These are phyloP conservation scores for Candida ortonii DNA, from an alignment of 805 yeast genomes.

Conservation along the genomic window DNA sequence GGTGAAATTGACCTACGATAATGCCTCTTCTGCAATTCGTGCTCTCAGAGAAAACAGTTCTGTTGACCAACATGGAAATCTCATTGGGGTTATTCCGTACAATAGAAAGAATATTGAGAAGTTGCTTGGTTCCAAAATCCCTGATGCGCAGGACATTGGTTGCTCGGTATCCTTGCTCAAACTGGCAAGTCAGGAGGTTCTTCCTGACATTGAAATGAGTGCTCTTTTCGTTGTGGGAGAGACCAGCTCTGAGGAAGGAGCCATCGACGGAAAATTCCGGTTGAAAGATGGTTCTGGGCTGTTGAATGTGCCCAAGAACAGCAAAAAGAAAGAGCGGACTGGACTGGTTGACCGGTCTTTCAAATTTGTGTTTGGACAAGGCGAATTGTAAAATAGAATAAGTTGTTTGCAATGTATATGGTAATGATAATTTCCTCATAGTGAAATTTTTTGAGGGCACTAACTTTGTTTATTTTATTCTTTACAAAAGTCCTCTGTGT, in stretches of 20 bases:
- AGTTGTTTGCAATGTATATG: no score
- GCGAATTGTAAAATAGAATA: slow-evolving; percentile 12
- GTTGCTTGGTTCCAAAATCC: slow-evolving; percentile 44
- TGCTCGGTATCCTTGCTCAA: slow-evolving; percentile 28
- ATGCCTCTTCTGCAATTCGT: slow-evolving; percentile 69
- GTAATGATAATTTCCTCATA: no score
- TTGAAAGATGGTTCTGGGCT: slow-evolving; percentile 43
- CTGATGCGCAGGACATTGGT: slow-evolving; percentile 48
- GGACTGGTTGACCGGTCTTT: slow-evolving; percentile 16
- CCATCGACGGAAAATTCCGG: slow-evolving; percentile 25
- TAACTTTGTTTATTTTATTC: no score
- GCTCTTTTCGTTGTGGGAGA: slow-evolving; percentile 15
- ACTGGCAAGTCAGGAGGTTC: slow-evolving; percentile 10
- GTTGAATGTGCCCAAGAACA: slow-evolving; percentile 28
- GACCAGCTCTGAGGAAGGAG: slow-evolving; percentile 9
- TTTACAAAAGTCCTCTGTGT: no score
- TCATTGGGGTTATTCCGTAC: slow-evolving; percentile 68
- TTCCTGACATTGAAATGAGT: slow-evolving; percentile 14
- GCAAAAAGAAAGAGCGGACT: slow-evolving; percentile 13
- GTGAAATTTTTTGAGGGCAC: not conserved
- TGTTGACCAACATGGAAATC: slow-evolving; percentile 56
- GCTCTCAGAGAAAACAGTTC: slow-evolving; percentile 84
- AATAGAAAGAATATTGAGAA: slow-evolving; percentile 59
- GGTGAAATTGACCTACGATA: slow-evolving; percentile 86
- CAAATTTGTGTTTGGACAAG: slow-evolving; percentile 21